Percentiles rank a stretch among this genome's conserved stretches.
Conservation (phyloP, 345 rosid genomes). For the Melaleuca quinquenervia region DNA sequence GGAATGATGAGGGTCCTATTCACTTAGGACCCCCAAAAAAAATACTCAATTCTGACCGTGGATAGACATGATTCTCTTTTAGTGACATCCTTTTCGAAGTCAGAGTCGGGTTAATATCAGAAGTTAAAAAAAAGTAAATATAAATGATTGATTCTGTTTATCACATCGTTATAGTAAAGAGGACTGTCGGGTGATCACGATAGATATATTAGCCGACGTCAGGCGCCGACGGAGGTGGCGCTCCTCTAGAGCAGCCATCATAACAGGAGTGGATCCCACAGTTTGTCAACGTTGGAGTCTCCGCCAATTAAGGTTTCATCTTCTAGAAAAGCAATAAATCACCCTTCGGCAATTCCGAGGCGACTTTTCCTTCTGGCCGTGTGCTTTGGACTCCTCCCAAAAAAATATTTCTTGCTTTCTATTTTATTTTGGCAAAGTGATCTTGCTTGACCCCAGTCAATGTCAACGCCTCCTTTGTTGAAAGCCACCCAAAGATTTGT, state of each 20-base stretch:
- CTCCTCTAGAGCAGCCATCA: not conserved
- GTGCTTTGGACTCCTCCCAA: not conserved
- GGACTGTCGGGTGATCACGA: rapidly evolving
- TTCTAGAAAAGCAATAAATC: not conserved
- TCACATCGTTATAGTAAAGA: not conserved
- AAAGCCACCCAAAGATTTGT: not conserved
- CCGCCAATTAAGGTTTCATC: not conserved
- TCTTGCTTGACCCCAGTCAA: not conserved
- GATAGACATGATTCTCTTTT: rapidly evolving
- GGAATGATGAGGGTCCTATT: not conserved
- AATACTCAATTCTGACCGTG: not conserved
- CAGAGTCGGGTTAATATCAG: rapidly evolving
- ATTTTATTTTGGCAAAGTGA: not conserved
- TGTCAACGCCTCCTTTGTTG: not conserved
- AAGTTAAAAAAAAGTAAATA: rapidly evolving
- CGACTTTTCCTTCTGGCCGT: not conserved
- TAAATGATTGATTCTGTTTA: not conserved
- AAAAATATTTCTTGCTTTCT: not conserved
- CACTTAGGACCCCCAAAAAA: not conserved
- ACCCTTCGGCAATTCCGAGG: not conserved
- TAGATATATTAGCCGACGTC: not conserved
- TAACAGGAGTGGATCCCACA: not conserved
- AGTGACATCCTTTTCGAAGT: not conserved
- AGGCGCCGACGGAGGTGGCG: not conserved
- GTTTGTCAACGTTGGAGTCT: not conserved